A percentile compares a stretch with the other conserved stretches of the same genome.
Evolutionary conservation across 225 moss, liverwort and hornwort genomes (phyloP).

Genomic region (Pseudisothecium myosuroides): DNA sequence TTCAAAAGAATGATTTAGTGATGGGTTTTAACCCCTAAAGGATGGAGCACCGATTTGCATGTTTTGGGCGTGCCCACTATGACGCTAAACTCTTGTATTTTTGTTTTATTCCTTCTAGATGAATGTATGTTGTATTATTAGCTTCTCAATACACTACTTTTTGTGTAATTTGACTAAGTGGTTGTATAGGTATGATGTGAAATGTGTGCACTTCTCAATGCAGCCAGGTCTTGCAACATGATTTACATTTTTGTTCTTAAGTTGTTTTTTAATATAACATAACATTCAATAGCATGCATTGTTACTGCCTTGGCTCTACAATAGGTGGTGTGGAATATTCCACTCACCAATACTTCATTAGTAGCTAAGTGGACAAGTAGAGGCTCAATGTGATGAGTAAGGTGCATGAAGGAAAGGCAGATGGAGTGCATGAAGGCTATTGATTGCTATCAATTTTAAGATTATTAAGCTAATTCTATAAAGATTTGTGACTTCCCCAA

Average conservation of each 20-base stretch:
- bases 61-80: too few species aligned
- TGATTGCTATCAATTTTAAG: not conserved
- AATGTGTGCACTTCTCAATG: not conserved
- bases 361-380: not conserved
- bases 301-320: not conserved
- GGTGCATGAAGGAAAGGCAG: not conserved
- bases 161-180: accelerated
- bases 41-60: not conserved
- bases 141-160: not conserved
- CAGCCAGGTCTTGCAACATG: not conserved
- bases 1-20: not conserved
- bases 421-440: not conserved
- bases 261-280: too few species aligned
- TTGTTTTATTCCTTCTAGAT: not conserved
- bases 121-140: not conserved
- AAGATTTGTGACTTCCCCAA: not conserved
- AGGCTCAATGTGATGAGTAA: not conserved
- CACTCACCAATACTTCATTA: too few species aligned
- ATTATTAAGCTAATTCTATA: not conserved
- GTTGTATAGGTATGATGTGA: not conserved
- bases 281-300: not conserved
- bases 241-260: too few species aligned
- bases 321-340: not conserved
- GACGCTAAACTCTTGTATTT: not conserved
- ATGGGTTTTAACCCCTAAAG: not conserved